A percentile compares a stretch with the other conserved stretches of the same genome.
These are phyloP conservation scores for Colletotrichum cereale DNA, from an alignment of 2,329 filamentous ascomycete species.

Conservation along the genomic window DNA sequence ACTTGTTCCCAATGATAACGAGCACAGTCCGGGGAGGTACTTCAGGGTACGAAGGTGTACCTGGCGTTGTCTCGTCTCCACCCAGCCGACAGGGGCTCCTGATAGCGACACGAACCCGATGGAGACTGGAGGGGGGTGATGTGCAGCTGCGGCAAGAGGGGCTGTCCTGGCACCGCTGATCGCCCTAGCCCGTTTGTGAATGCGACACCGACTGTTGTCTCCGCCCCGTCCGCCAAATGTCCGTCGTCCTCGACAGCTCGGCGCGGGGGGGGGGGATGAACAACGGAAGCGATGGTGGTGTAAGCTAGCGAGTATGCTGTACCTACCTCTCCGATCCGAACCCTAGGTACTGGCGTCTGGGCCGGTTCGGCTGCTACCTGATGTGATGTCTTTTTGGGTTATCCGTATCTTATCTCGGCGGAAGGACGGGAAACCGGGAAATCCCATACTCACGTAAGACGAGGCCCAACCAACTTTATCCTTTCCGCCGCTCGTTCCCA, in stretches of 20 bases:
- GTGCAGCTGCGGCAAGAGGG: constrained; percentile 38
- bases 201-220: constrained; percentile 15
- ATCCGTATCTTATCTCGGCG: constrained; percentile 17
- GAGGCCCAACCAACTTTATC: constrained; percentile 29
- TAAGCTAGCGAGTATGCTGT: neutral
- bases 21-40: constrained; percentile 25
- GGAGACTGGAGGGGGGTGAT: constrained; percentile 38
- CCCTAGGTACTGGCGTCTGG: constrained; percentile 1
- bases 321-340: neutral
- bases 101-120: constrained; percentile 37
- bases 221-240: constrained; percentile 8
- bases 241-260: neutral
- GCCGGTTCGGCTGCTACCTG: constrained; percentile 4
- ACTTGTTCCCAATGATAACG: constrained; percentile 22
- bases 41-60: constrained; percentile 32
- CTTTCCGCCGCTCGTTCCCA: constrained; percentile 25
- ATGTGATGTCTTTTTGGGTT: neutral
- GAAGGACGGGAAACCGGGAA: constrained; percentile 24
- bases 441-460: constrained; percentile 35
- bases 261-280: neutral
- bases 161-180: constrained; percentile 34
- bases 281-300: neutral
- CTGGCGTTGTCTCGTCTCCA: constrained; percentile 12
- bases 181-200: constrained; percentile 30
- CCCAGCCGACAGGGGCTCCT: constrained; percentile 25